Percentiles rank a stretch among this genome's conserved stretches.
phyloP scores from a whole-genome alignment of 352 stramenopile species.

The Plasmopara halstedii region DNA sequence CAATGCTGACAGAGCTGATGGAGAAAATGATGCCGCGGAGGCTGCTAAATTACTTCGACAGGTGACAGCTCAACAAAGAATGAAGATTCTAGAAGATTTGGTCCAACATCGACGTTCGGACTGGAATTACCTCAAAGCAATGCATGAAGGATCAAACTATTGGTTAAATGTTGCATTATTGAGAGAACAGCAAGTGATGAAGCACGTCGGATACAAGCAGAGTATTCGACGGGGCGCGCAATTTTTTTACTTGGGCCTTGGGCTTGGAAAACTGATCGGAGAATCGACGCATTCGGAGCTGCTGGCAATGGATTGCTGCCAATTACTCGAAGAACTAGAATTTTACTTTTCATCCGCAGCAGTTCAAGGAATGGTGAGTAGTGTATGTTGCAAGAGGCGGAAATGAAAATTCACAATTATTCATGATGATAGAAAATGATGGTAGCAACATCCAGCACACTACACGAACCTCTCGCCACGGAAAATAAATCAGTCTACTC shows the following conservation, averaged over 20 bases:
- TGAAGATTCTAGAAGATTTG: constrained; percentile 66
- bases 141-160: constrained; percentile 73
- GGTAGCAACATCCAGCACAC: constrained; percentile 59
- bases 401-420: not conserved
- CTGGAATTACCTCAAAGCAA: constrained; percentile 75
- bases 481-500: constrained; percentile 34
- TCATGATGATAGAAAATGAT: constrained; percentile 60
- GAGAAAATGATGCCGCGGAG: constrained; percentile 11
- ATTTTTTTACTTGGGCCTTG: constrained; percentile 77
- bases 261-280: constrained; percentile 52
- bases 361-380: constrained; percentile 65
- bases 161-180: constrained; percentile 77
- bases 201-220: constrained; percentile 50
- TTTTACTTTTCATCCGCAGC: constrained; percentile 75
- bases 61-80: constrained; percentile 55
- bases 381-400: not conserved
- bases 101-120: constrained; percentile 63
- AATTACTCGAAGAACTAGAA: constrained; percentile 80
- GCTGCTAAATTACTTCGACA: constrained; percentile 30
- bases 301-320: constrained; percentile 62
- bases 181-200: constrained; percentile 56
- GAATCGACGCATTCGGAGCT: constrained; percentile 46
- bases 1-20: constrained; percentile 3
- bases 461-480: constrained; percentile 46
- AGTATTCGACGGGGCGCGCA: constrained; percentile 50